Percentiles rank a stretch among this genome's conserved stretches.
Evolutionary conservation across 331 rosid genomes (phyloP).

Genomic region (Quercus tomentella): DNA sequence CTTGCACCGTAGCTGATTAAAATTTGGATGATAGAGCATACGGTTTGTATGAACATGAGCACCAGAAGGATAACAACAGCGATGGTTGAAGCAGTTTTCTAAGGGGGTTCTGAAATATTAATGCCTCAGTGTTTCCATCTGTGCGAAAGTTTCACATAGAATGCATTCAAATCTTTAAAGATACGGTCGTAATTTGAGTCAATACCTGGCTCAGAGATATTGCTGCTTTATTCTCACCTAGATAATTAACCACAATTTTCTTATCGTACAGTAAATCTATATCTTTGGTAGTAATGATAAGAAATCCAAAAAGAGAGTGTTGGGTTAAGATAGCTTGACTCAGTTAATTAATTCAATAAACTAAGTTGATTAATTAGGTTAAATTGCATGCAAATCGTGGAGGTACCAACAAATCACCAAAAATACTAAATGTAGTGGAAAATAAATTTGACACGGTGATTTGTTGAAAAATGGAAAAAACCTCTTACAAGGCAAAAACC

Average conservation of each 20-base stretch:
- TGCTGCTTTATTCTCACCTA: slow-evolving; percentile 5
- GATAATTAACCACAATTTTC: neutral
- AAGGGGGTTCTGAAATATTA: neutral
- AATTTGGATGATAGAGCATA: neutral
- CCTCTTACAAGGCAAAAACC: no score
- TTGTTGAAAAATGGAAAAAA: no score
- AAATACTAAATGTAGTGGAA: no score
- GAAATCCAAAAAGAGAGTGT: slow-evolving; percentile 21
- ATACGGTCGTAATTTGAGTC: neutral
- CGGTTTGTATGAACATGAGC: neutral
- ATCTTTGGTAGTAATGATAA: slow-evolving; percentile 18
- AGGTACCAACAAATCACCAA: no score
- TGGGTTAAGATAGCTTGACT: no score
- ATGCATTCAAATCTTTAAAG: neutral
- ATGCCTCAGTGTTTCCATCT: neutral
- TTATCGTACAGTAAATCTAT: neutral
- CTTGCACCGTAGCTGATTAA: no score
- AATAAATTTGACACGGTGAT: no score
- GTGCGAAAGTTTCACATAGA: neutral
- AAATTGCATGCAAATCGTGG: no score
- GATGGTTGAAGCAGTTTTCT: neutral
- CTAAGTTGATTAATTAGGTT: no score
- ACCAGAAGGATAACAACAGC: neutral
- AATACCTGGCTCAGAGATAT: neutral
- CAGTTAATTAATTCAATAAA: no score